phyloP scores from a whole-genome alignment of 768 basidiomycete species.

The Podaxis sp. region DNA sequence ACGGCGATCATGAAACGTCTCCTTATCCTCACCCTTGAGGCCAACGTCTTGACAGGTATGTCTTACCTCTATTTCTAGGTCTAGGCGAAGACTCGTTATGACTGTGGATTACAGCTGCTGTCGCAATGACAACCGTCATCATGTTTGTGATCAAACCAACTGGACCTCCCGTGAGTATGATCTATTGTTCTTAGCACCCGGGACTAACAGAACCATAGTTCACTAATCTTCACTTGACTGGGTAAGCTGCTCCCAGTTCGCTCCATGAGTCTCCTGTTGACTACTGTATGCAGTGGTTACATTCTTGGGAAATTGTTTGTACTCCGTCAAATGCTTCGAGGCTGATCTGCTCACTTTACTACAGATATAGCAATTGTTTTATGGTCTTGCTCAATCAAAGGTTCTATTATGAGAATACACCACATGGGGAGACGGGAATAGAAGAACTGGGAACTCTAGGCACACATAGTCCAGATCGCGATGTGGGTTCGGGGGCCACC shows the following conservation, averaged over 20 bases:
- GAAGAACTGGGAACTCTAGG: not conserved
- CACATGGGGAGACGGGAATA: not conserved
- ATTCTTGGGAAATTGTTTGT: conserved; percentile 3
- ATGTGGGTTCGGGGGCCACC: not conserved
- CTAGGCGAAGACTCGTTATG: no score
- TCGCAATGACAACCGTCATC: not conserved
- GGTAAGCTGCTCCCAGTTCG: not conserved
- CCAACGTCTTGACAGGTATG: conserved; percentile 4
- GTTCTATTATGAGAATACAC: not conserved
- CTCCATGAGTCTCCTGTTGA: not conserved
- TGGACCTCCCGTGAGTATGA: conserved; percentile 11
- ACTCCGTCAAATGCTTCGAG: not conserved
- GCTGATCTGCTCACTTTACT: not conserved
- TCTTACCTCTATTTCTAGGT: not conserved
- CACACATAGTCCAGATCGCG: not conserved
- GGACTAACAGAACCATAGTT: not conserved
- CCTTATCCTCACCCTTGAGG: conserved; percentile 2
- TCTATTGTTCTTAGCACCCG: not conserved
- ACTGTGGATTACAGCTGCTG: conserved; percentile 1
- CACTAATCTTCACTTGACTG: conserved; percentile 1
- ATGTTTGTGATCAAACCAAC: not conserved
- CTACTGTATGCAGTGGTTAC: not conserved
- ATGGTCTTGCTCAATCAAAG: conserved; percentile 14
- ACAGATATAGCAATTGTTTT: conserved; percentile 12
- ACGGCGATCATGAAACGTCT: not conserved